Evolutionary conservation across 148 eudicot species (phyloP).

Genomic region (Diospyros lotus): DNA sequence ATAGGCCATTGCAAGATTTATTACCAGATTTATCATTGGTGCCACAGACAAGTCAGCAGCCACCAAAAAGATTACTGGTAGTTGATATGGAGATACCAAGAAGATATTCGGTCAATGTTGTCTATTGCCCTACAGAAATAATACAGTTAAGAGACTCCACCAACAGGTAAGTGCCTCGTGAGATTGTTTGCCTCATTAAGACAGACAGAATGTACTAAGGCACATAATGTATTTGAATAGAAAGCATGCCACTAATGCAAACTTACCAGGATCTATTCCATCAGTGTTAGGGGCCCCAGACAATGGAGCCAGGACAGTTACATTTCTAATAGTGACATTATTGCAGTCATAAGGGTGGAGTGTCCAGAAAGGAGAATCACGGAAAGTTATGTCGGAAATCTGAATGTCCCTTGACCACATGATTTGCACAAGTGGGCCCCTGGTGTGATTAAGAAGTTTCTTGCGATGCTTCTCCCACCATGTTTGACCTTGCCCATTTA

Average conservation of each 20-base stretch:
- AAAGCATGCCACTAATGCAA: background rate
- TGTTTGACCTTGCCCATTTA: constrained; percentile 87
- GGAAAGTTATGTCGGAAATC: constrained; percentile 71
- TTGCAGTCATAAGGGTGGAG: constrained; percentile 97
- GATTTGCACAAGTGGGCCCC: constrained; percentile 96
- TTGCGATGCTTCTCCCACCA: constrained; percentile 90
- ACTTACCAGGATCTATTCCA: constrained; percentile 95
- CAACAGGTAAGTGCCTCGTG: background rate
- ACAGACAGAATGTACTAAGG: background rate
- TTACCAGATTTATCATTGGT: too few species aligned
- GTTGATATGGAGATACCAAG: background rate
- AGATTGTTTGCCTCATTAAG: background rate
- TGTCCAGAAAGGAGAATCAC: constrained; percentile 96
- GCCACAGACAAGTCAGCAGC: too few species aligned
- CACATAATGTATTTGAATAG: background rate
- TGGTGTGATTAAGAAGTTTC: constrained; percentile 78
- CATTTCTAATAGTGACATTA: constrained; percentile 66
- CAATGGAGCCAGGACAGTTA: constrained; percentile 82
- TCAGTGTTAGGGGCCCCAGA: constrained; percentile 88
- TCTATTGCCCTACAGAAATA: background rate
- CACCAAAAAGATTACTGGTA: too few species aligned
- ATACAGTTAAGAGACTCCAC: background rate
- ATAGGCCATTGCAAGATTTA: too few species aligned
- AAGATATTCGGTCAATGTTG: background rate
- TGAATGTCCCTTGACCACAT: constrained; percentile 90